These are phyloP conservation scores for Blastobotrys terrestris DNA, from an alignment of 805 yeast genomes.

Conservation along the genomic window DNA sequence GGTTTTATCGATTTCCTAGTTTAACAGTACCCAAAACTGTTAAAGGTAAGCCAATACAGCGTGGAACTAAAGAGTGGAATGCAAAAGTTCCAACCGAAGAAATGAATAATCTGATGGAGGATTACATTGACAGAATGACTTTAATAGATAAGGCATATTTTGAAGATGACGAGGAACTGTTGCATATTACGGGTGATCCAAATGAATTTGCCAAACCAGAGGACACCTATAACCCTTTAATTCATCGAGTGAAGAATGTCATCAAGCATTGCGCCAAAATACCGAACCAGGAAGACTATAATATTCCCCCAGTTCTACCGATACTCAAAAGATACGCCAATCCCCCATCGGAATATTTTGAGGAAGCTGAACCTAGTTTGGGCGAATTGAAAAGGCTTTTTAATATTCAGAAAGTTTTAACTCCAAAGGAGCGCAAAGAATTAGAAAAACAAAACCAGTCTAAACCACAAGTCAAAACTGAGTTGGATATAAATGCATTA, in stretches of 20 bases:
- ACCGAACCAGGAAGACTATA: constrained; percentile 24
- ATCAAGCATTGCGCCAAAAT: constrained; percentile 28
- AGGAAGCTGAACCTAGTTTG: constrained; percentile 9
- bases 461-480: constrained; percentile 9
- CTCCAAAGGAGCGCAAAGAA: constrained; percentile 7
- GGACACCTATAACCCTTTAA: constrained; percentile 25
- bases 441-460: constrained; percentile 1
- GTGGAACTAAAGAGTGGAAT: constrained; percentile 15
- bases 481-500: constrained; percentile 20
- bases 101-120: constrained; percentile 39
- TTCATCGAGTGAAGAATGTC: constrained; percentile 21
- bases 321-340: constrained; percentile 19
- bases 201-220: constrained; percentile 26
- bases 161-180: constrained; percentile 12
- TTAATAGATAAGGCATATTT: constrained; percentile 27
- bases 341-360: constrained; percentile 16
- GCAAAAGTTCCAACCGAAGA: constrained; percentile 34
- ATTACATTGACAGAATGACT: constrained; percentile 41
- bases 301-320: constrained; percentile 29
- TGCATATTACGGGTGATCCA: not conserved
- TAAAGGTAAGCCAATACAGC: constrained; percentile 28
- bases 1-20: constrained; percentile 42
- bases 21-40: constrained; percentile 38
- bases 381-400: constrained; percentile 14
- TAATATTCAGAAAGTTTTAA: constrained; percentile 15